A percentile compares a stretch with the other conserved stretches of the same genome.
Evolutionary conservation across 257 asterid genomes (phyloP).

Genomic region (Nicotiana benthamiana): DNA sequence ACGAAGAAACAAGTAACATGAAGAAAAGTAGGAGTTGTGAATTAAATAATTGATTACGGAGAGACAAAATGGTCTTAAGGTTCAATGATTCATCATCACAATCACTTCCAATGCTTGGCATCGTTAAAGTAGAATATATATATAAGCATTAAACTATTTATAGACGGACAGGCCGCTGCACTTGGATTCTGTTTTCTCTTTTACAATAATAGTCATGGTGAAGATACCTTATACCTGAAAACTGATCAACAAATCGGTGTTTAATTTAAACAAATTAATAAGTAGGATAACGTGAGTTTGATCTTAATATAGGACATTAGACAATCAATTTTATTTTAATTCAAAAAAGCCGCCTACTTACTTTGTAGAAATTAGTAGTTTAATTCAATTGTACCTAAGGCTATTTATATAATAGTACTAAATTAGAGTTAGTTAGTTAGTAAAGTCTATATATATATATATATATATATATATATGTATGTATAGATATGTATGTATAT

Average conservation of each 20-base stretch:
- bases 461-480: too few relatives aligned
- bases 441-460: too few relatives aligned
- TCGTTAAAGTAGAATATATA: background rate
- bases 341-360: too few relatives aligned
- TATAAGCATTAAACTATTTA: background rate
- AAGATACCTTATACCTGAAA: slow-evolving; percentile 1
- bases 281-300: background rate
- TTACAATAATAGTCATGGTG: background rate
- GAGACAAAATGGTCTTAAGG: background rate
- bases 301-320: background rate
- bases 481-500: too few relatives aligned
- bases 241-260: background rate
- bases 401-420: too few relatives aligned
- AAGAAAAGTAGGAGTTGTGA: background rate
- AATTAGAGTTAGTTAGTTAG: too few relatives aligned
- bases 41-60: background rate
- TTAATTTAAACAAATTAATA: background rate
- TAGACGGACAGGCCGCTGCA: background rate
- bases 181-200: background rate
- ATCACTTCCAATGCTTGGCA: background rate
- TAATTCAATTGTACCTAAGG: too few relatives aligned
- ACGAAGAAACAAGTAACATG: background rate
- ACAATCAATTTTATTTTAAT: too few relatives aligned
- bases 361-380: too few relatives aligned
- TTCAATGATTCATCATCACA: slow-evolving; percentile 1